Base-by-base conservation (phyloP, 768 basidiomycete genomes). In the Leccinum incarnatum region DNA sequence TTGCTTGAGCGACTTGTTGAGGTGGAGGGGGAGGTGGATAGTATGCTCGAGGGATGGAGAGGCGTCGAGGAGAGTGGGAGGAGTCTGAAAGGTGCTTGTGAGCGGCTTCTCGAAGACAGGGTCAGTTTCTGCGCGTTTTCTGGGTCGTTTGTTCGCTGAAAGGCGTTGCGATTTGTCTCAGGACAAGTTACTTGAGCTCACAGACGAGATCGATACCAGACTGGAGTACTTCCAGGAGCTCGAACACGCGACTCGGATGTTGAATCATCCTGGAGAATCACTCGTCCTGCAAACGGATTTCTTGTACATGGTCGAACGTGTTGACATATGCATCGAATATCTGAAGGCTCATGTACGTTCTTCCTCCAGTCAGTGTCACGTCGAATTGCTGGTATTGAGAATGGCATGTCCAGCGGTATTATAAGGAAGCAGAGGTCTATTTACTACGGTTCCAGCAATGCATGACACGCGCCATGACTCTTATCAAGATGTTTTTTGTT, bases 391-490 rank as follows among this genome's bases (percentile, higher is more conserved):
- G 2, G 19, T 54, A 54, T 57, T 62, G 47, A 71, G 8, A 2
- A 15, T 9, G 21, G 5, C 25, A 12, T 53, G 27, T 53, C 17
- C 66, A 98, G 95, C 84, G 93, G 62, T 87, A 95, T 71, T 99
- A 88, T 76, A 83, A 83, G 63, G 97, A 98, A 76, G 87, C 94
- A 8, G 94, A 98, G 66, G 78, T 99, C 19, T 98, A 97, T 72
- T 78, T 97, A n/a, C 81, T 99, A 30, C 87, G 97, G 23, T 98
- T 95, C 74, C 96, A 97, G 68, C 97, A 99, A 74, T 99, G 97
- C 71, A 89, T 98, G 84, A 97, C 94, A 0, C 86, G 97, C 27
- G 91, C 93, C 10, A 98, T 98, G 96, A 98, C 95, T 0, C 81
- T 99, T 47, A 93, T 98, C 77, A 96, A 92, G 74, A 95, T 98